Conservation (phyloP, 768 basidiomycete species). For the Pleurotus cornucopiae region DNA sequence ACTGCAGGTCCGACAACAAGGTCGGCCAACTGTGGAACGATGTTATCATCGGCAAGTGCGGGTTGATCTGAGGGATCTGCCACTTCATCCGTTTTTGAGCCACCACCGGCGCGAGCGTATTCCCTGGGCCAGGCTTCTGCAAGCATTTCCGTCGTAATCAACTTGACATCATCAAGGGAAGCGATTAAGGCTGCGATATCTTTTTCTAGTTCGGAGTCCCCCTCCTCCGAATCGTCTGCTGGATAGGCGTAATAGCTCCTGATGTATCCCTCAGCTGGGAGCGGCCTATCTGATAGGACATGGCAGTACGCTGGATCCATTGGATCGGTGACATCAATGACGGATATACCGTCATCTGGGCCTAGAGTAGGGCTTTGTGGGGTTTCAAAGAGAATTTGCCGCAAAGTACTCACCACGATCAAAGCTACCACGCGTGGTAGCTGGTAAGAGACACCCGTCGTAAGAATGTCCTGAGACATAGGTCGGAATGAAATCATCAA, state of each 20-base stretch:
- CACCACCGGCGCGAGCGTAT: background rate
- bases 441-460: slow-evolving; percentile 12
- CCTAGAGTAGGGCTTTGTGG: slow-evolving; percentile 16
- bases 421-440: slow-evolving; percentile 19
- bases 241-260: slow-evolving; percentile 5
- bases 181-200: background rate
- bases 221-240: background rate
- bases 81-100: background rate
- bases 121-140: slow-evolving; percentile 7
- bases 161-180: background rate
- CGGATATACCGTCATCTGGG: slow-evolving; percentile 30
- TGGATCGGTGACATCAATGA: slow-evolving; percentile 29
- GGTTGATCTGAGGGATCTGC: background rate
- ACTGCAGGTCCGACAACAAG: slow-evolving; percentile 23
- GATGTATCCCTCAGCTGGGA: slow-evolving; percentile 7
- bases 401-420: slow-evolving; percentile 19
- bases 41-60: background rate
- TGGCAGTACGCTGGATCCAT: slow-evolving; percentile 24
- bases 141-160: slow-evolving; percentile 3
- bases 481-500: slow-evolving; percentile 11
- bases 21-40: slow-evolving; percentile 22
- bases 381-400: background rate
- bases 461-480: slow-evolving; percentile 17
- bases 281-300: slow-evolving; percentile 5
- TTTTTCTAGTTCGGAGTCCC: background rate